Evolutionary conservation across 257 asterid species (phyloP), one percentile per base, ranked within the genome.

Genomic region (Plantago ovata): DNA sequence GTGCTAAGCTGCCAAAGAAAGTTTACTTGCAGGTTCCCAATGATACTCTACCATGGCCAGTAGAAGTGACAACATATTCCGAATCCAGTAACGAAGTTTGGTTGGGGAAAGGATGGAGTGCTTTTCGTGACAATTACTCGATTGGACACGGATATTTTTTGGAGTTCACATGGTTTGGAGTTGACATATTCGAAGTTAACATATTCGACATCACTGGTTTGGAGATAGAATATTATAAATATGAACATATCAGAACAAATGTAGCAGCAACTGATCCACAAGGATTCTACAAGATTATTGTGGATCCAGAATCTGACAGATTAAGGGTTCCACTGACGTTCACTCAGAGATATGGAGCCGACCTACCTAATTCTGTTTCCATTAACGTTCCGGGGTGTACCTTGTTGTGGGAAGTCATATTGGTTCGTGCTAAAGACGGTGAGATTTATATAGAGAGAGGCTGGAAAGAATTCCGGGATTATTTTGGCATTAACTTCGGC

Each of bases 31-130:
- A 69, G 56, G 78, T 67, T 44, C 81, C 81, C 3, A 63, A 6
- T 52, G 77, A 74, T 15, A 32, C 56, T 13, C 10, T 49, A 9
- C 8, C 53, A 14, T 72, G 68, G 77, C 54, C 62, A 36, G 71
- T 77, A 1, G 71, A 73, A 50, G 20, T 83, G 52, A n/a, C n/a
- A 53, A 24, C 9, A 13, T 72, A 33, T 3, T 19, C 24, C 11
- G 13, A 20, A 15, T 50, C 48, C 12, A 38, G 60, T 19, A 61
- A 55, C 10, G 70, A 62, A 16, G 68, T 65, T 39, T 55, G 57
- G 72, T 18, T 83, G 11, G 60, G 48, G 0, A 55, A 59, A 19
- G 87, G 91, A 18, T 77, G 80, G 81, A 16, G 43, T 18, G 71
- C 71, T 54, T 83, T 83, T 38, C 61, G 36, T 0, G 60, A 64